Evolutionary conservation across 148 eudicot species (phyloP).

Genomic region (Fagopyrum homotropicum): DNA sequence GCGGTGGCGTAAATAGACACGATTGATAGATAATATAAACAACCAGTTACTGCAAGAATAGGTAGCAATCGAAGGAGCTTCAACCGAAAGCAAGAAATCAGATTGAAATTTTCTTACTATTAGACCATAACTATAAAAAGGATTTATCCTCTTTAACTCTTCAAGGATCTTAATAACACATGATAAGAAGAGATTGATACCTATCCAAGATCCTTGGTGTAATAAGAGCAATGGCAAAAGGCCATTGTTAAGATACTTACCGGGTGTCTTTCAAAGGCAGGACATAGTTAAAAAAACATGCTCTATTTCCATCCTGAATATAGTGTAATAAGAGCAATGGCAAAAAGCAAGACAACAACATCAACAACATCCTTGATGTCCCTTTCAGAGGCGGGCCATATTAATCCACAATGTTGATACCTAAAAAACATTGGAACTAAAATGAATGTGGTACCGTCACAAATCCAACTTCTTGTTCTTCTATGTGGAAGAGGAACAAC

Average conservation of each 20-base stretch:
- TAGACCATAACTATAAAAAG: not conserved
- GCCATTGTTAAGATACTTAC: not conserved
- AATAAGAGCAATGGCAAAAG: no score
- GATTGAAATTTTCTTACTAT: not conserved
- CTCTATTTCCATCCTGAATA: not conserved
- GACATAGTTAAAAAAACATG: not conserved
- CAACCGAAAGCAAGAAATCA: not conserved
- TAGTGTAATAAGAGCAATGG: not conserved
- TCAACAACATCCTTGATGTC: not conserved
- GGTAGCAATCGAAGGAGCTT: not conserved
- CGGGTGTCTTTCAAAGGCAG: not conserved
- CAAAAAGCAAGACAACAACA: not conserved
- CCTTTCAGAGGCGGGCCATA: not conserved
- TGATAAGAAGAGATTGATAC: slow-evolving; percentile 27
- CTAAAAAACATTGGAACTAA: not conserved
- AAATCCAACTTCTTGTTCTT: not conserved
- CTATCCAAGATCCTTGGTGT: slow-evolving; percentile 55
- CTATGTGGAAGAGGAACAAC: not conserved
- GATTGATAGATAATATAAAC: not conserved
- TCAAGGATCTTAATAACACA: not conserved
- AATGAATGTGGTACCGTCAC: slow-evolving; percentile 1
- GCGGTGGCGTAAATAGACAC: no score
- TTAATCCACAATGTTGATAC: not conserved
- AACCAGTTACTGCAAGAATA: not conserved
- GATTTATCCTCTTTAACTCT: not conserved